Conservation (phyloP, 192 early-diverging fungal genomes). For the Coemansia sp. region DNA sequence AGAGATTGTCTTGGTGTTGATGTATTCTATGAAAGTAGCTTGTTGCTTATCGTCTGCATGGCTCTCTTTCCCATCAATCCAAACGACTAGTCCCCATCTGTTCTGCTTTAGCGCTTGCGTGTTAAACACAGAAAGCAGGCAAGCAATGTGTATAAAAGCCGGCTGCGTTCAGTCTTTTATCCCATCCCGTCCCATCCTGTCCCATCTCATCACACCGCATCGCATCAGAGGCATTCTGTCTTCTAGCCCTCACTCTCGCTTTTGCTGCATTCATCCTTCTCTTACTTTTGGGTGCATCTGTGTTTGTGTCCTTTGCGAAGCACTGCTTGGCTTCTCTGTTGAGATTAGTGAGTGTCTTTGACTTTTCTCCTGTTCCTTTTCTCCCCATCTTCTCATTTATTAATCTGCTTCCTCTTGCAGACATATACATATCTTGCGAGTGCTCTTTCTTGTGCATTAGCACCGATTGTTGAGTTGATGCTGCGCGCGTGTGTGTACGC, state of each 20-base stretch:
- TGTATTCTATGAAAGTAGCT: too few species aligned
- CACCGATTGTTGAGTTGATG: background rate
- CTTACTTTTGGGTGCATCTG: background rate
- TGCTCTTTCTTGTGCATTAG: background rate
- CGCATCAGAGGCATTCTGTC: too few species aligned
- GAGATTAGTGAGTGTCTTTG: background rate
- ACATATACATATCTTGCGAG: background rate
- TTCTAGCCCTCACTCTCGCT: too few species aligned
- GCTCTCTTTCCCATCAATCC: background rate
- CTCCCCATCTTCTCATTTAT: background rate
- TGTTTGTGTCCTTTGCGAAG: background rate
- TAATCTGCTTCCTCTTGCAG: background rate
- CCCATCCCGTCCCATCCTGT: too few species aligned
- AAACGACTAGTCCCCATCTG: background rate
- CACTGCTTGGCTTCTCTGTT: background rate
- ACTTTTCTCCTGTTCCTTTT: background rate
- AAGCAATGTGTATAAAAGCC: background rate
- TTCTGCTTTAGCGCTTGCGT: background rate
- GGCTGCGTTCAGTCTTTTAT: too few species aligned
- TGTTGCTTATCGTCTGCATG: too few species aligned
- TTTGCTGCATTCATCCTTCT: background rate
- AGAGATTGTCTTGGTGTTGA: too few species aligned
- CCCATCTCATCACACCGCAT: too few species aligned
- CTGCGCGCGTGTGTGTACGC: background rate
- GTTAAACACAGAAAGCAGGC: background rate